A percentile compares a stretch with the other conserved stretches of the same genome.
These are phyloP conservation scores for Acacia melanoxylon DNA, from an alignment of 306 rosid genomes.

Conservation along the genomic window DNA sequence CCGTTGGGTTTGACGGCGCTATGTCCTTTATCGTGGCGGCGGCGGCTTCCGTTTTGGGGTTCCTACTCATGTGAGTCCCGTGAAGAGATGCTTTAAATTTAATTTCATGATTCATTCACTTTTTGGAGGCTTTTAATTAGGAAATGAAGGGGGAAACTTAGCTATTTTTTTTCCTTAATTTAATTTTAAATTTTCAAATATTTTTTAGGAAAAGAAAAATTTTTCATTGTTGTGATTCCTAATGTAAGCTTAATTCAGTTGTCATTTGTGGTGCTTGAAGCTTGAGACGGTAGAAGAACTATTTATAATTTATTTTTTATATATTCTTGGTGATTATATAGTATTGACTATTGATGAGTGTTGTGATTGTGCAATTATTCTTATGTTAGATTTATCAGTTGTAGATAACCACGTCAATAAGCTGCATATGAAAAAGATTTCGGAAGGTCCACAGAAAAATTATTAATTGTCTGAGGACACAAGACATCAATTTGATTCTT, in stretches of 20 bases:
- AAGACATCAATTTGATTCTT: too few relatives aligned
- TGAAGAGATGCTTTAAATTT: not conserved
- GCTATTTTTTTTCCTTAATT: not conserved
- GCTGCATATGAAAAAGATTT: too few relatives aligned
- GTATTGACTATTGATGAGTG: not conserved
- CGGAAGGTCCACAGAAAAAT: too few relatives aligned
- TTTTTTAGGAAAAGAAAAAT: conserved; percentile 15
- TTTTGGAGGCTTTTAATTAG: conserved; percentile 15
- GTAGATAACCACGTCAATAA: too few relatives aligned
- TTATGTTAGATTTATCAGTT: too few relatives aligned
- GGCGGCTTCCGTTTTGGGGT: conserved; percentile 26
- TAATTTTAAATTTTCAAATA: conserved; percentile 21
- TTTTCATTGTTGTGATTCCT: conserved; percentile 12
- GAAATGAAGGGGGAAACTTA: not conserved
- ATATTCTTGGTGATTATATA: not conserved
- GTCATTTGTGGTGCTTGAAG: not conserved
- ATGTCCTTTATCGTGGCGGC: conserved; percentile 15
- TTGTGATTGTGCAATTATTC: not conserved
- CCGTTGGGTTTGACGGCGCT: conserved; percentile 32
- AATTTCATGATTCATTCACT: conserved; percentile 1
- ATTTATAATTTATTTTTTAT: not conserved
- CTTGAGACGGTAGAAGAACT: not conserved
- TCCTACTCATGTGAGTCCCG: conserved; percentile 43
- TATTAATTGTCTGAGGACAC: too few relatives aligned
- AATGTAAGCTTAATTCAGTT: conserved; percentile 23